Conservation (phyloP, 2,329 filamentous ascomycete species). For the Colletotrichum salicis region DNA sequence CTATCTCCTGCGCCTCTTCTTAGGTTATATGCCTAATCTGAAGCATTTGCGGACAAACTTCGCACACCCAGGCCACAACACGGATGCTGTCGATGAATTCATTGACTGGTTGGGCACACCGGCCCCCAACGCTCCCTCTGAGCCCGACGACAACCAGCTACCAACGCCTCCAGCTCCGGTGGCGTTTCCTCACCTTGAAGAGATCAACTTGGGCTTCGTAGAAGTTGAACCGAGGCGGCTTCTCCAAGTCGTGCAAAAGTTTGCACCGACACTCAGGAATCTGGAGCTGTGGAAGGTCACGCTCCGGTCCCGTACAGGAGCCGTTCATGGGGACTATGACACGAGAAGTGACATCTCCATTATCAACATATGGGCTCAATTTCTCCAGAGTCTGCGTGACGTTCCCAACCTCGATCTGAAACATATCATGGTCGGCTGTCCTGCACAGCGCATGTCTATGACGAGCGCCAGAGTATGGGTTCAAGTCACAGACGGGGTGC, state of each 20-base stretch:
- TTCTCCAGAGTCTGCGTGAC: slow-evolving; percentile 46
- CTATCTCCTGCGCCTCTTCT: slow-evolving; percentile 48
- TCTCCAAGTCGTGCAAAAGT: slow-evolving; percentile 51
- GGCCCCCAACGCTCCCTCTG: background rate
- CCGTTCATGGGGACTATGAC: background rate
- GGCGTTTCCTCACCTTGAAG: slow-evolving; percentile 51
- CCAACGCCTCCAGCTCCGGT: slow-evolving; percentile 42
- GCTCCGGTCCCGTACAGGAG: slow-evolving; percentile 34
- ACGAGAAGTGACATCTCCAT: slow-evolving; percentile 20
- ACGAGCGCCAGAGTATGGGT: background rate
- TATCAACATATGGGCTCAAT: slow-evolving; percentile 50
- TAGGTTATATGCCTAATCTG: slow-evolving; percentile 54
- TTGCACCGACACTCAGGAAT: slow-evolving; percentile 53
- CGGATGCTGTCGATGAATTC: slow-evolving; percentile 39
- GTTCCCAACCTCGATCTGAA: slow-evolving; percentile 46
- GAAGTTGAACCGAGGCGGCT: slow-evolving; percentile 44
- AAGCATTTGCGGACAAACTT: slow-evolving; percentile 66
- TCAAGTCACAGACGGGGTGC: background rate
- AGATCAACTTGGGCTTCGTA: slow-evolving; percentile 40
- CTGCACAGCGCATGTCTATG: slow-evolving; percentile 38
- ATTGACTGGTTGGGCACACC: slow-evolving; percentile 51
- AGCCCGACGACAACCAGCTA: slow-evolving; percentile 5
- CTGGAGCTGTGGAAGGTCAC: slow-evolving; percentile 59
- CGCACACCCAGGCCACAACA: slow-evolving; percentile 21
- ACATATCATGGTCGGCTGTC: slow-evolving; percentile 45